A percentile compares a stretch with the other conserved stretches of the same genome.
Conservation (phyloP, 2,329 filamentous ascomycete species). For the Teratosphaeria gauchensis region DNA sequence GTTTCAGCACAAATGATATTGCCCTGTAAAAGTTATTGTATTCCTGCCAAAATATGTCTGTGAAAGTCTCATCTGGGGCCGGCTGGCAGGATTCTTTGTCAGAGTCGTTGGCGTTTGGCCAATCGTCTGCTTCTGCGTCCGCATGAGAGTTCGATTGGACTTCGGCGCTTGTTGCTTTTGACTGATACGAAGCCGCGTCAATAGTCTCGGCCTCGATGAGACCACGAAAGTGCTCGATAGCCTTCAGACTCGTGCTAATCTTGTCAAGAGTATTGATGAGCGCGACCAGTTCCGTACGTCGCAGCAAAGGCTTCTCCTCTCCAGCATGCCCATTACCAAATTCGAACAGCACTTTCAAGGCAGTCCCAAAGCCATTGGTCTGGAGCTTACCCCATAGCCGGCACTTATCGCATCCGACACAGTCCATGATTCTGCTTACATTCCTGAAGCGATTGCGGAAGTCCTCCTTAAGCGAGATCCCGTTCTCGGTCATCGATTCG, state of each 20-base stretch:
- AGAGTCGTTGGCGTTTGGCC: neutral
- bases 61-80: constrained; percentile 20
- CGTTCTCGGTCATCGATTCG: constrained; percentile 35
- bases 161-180: neutral
- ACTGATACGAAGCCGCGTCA: neutral
- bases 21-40: constrained; percentile 52
- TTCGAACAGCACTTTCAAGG: constrained; percentile 92
- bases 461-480: constrained; percentile 79
- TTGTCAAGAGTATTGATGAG: constrained; percentile 89
- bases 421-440: constrained; percentile 94
- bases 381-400: constrained; percentile 96
- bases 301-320: constrained; percentile 56
- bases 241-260: constrained; percentile 68
- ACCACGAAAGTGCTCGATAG: constrained; percentile 61
- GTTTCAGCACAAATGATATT: constrained; percentile 55
- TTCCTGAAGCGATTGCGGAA: constrained; percentile 97
- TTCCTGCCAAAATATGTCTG: constrained; percentile 56
- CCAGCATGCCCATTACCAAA: constrained; percentile 56
- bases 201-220: constrained; percentile 32
- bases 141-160: neutral
- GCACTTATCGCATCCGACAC: constrained; percentile 97
- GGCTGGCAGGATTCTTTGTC: neutral
- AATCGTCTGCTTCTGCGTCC: neutral
- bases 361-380: constrained; percentile 87
- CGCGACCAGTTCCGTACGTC: constrained; percentile 86